Evolutionary conservation across 176 grass and related monocot genomes (phyloP).

Genomic region (Sorghum bicolor): DNA sequence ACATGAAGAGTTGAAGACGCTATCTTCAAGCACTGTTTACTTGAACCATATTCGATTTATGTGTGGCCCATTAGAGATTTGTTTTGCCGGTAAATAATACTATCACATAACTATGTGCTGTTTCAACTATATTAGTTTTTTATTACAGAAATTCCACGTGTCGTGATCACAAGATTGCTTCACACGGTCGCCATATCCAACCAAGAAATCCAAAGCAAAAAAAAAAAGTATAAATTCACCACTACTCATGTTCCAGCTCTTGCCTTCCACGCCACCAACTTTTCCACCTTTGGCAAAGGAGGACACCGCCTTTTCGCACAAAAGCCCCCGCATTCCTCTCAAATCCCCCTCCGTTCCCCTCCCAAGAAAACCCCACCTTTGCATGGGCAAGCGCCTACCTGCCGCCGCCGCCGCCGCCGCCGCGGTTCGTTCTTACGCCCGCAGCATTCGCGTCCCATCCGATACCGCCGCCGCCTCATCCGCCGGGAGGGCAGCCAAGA

Average conservation of each 20-base stretch:
- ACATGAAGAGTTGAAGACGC: too few species aligned
- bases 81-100: not conserved
- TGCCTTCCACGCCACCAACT: slow-evolving; percentile 33
- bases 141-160: not conserved
- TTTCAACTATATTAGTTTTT: not conserved
- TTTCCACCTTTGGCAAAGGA: slow-evolving; percentile 31
- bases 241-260: not conserved
- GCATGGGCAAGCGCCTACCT: slow-evolving; percentile 55
- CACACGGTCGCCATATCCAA: not conserved
- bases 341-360: not conserved
- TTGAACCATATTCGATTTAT: not conserved
- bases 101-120: not conserved
- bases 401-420: slow-evolving; percentile 35
- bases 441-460: not conserved
- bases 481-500: slow-evolving; percentile 28
- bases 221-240: not conserved
- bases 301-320: slow-evolving; percentile 26
- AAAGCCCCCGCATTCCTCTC: slow-evolving; percentile 21
- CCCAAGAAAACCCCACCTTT: slow-evolving; percentile 34
- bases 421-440: slow-evolving; percentile 41
- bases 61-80: not conserved
- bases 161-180: not conserved
- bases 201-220: not conserved
- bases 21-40: not conserved
- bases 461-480: not conserved